A percentile compares a stretch with the other conserved stretches of the same genome.
phyloP scores from a whole-genome alignment of 805 yeast genomes.

The Ogataea ganodermae region DNA sequence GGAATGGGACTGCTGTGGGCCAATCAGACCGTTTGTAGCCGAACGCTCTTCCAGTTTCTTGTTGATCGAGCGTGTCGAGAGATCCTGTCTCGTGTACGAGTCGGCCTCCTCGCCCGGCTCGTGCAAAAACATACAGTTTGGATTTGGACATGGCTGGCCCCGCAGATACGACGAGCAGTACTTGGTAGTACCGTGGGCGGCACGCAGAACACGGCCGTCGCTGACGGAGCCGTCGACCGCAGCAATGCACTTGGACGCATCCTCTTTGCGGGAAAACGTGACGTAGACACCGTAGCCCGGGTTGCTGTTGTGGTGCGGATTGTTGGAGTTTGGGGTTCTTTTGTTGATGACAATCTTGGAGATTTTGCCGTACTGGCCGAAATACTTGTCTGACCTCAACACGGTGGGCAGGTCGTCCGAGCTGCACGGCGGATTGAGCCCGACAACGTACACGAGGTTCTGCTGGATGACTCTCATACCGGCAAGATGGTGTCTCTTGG shows the following conservation, averaged over 20 bases:
- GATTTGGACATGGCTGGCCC: slow-evolving; percentile 96
- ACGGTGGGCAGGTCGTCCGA: slow-evolving; percentile 84
- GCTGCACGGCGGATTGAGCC: slow-evolving; percentile 83
- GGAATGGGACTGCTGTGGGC: slow-evolving; percentile 28
- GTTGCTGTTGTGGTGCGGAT: slow-evolving; percentile 45
- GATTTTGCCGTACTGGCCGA: slow-evolving; percentile 98
- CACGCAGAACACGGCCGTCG: slow-evolving; percentile 87
- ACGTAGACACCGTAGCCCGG: slow-evolving; percentile 95
- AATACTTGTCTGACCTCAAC: slow-evolving; percentile 85
- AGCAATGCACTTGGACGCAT: slow-evolving; percentile 89
- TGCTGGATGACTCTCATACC: slow-evolving; percentile 99
- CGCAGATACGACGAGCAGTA: slow-evolving; percentile 95
- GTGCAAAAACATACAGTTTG: slow-evolving; percentile 97
- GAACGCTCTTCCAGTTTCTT: slow-evolving; percentile 46
- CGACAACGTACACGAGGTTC: slow-evolving; percentile 94
- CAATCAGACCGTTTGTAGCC: slow-evolving; percentile 38
- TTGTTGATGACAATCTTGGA: slow-evolving; percentile 91
- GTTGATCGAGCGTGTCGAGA: slow-evolving; percentile 72
- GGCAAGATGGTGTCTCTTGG: slow-evolving; percentile 83
- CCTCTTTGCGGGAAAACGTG: slow-evolving; percentile 90
- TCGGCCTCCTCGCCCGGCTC: slow-evolving; percentile 99
- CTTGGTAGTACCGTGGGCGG: slow-evolving; percentile 98
- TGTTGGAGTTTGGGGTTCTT: slow-evolving; percentile 52
- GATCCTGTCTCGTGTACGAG: slow-evolving; percentile 86
- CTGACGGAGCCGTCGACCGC: slow-evolving; percentile 91